Percentiles rank a stretch among this genome's conserved stretches.
These are phyloP conservation scores for Cupressus sempervirens DNA, from an alignment of 75 land plant genomes.

Conservation along the genomic window DNA sequence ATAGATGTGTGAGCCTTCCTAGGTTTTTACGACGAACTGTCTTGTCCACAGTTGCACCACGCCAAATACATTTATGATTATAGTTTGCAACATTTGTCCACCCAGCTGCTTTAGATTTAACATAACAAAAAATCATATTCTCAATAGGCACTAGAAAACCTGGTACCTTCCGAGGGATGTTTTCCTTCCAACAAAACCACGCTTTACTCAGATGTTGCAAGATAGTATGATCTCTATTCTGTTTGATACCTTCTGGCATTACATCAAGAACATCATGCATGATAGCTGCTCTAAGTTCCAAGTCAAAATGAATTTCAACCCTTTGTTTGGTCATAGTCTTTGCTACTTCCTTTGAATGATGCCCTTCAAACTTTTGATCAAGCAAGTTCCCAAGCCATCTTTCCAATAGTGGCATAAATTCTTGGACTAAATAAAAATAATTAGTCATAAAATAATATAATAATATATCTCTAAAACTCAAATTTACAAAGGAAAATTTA, in stretches of 20 bases:
- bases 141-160: constrained; percentile 98
- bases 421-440: no score
- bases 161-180: constrained; percentile 99
- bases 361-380: constrained; percentile 94
- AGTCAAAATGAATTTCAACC: constrained; percentile 98
- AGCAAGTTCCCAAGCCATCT: constrained; percentile 66
- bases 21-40: constrained; percentile 97
- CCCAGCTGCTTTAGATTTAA: constrained; percentile 99
- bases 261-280: constrained; percentile 99
- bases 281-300: constrained; percentile 98
- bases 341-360: constrained; percentile 97
- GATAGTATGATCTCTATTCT: constrained; percentile 92
- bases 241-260: constrained; percentile 99
- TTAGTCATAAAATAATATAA: neutral
- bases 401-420: constrained; percentile 21
- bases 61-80: constrained; percentile 93
- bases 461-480: neutral
- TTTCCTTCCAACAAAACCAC: constrained; percentile 99
- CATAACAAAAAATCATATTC: constrained; percentile 99
- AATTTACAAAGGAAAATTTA: no score
- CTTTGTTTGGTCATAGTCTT: constrained; percentile 99
- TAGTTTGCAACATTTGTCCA: constrained; percentile 99
- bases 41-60: constrained; percentile 99
- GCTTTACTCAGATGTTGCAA: constrained; percentile 99
- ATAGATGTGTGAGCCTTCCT: constrained; percentile 90